A percentile compares a stretch with the other conserved stretches of the same genome.
Evolutionary conservation across 768 basidiomycete species (phyloP).

Genomic region (Calocybe gangraenosa): DNA sequence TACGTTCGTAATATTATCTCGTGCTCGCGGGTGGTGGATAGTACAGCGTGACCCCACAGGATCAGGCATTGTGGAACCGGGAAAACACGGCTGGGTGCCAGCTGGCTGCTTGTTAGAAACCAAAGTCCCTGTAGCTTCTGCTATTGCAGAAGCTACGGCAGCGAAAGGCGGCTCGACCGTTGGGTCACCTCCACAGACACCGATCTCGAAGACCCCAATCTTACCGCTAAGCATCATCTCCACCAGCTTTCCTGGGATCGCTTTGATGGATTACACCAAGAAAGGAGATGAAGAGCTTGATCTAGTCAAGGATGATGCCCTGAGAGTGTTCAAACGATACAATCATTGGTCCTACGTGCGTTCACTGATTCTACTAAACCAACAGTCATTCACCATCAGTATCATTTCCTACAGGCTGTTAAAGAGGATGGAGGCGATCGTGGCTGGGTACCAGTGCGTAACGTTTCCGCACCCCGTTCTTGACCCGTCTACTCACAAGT

Average conservation of each 20-base stretch:
- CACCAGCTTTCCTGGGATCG: constrained; percentile 96
- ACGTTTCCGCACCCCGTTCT: not conserved
- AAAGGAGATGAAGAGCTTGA: constrained; percentile 92
- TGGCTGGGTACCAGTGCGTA: constrained; percentile 89
- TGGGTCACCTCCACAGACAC: constrained; percentile 34
- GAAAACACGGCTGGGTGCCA: constrained; percentile 96
- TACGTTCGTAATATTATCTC: constrained; percentile 88
- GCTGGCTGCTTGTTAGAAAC: constrained; percentile 96
- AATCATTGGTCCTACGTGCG: constrained; percentile 95
- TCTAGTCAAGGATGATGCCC: constrained; percentile 79
- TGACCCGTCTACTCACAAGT: not conserved
- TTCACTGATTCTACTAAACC: constrained; percentile 15
- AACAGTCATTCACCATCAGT: constrained; percentile 2
- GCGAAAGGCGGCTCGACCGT: constrained; percentile 41
- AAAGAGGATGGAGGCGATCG: constrained; percentile 91
- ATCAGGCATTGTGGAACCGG: constrained; percentile 71
- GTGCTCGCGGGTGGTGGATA: constrained; percentile 99
- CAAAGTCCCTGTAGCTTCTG: constrained; percentile 83
- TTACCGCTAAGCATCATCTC: constrained; percentile 88
- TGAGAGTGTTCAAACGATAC: constrained; percentile 96
- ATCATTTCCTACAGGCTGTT: constrained; percentile 59
- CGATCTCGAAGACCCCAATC: constrained; percentile 70
- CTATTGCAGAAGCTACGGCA: constrained; percentile 78
- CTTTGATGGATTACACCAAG: constrained; percentile 94
- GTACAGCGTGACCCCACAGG: constrained; percentile 93